These are phyloP conservation scores for Elaeis oleifera DNA, from an alignment of 202 grass and related monocot genomes.

Conservation along the genomic window DNA sequence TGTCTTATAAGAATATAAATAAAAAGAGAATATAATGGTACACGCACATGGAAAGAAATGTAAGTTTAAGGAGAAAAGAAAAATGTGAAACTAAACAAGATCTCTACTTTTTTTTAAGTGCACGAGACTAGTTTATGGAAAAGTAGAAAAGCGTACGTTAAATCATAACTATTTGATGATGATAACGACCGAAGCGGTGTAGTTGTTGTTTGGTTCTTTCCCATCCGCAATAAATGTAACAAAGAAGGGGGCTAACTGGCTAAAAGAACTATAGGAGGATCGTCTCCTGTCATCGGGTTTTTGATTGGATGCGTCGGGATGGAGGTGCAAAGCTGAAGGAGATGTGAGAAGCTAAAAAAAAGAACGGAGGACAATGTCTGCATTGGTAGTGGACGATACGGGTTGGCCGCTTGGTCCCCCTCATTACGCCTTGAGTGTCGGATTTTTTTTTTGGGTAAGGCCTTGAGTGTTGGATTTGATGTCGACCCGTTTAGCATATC, in stretches of 20 bases:
- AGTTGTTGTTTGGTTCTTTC: no score
- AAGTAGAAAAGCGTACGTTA: no score
- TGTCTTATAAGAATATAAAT: neutral
- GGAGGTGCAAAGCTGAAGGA: constrained; percentile 13
- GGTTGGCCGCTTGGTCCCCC: constrained; percentile 29
- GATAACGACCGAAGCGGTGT: no score
- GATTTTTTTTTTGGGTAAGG: constrained; percentile 24
- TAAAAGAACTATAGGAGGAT: constrained; percentile 16
- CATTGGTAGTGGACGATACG: constrained; percentile 6
- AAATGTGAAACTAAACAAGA: no score
- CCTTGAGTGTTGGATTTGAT: constrained; percentile 69
- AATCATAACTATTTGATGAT: no score
- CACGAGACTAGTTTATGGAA: no score
- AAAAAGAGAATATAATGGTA: neutral
- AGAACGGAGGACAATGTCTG: neutral
- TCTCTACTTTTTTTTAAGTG: no score
- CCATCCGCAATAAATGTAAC: no score
- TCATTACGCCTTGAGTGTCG: constrained; percentile 48
- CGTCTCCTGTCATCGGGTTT: neutral
- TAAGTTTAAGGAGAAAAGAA: no score
- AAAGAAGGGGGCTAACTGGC: neutral
- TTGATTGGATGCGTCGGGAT: constrained; percentile 27
- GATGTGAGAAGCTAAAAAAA: neutral
- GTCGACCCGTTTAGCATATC: constrained; percentile 62
- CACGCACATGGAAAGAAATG: no score